These are phyloP conservation scores for Ogataea corticis DNA, from an alignment of 805 yeast genomes.

Conservation along the genomic window DNA sequence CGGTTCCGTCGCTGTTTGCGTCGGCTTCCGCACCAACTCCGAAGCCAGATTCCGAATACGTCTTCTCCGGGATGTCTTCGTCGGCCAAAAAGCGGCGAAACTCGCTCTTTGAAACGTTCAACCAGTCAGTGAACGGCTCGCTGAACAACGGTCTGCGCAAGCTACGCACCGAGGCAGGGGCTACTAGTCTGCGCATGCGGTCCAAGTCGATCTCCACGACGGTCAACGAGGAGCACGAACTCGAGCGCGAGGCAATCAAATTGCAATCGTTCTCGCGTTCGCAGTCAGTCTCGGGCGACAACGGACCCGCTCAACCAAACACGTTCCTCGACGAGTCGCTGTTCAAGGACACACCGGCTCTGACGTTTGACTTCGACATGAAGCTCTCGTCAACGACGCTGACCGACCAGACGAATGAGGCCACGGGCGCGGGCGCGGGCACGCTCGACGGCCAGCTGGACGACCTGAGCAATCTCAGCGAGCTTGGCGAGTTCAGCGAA, in stretches of 20 bases:
- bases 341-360: slow-evolving; percentile 7
- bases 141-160: slow-evolving; percentile 29
- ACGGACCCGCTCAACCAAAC: slow-evolving; percentile 9
- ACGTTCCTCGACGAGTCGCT: slow-evolving; percentile 15
- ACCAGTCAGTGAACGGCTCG: slow-evolving; percentile 27
- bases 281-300: slow-evolving; percentile 19
- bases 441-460: not conserved
- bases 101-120: slow-evolving; percentile 28
- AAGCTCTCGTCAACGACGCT: slow-evolving; percentile 5
- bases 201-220: slow-evolving; percentile 18
- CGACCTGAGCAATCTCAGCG: no score
- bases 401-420: not conserved
- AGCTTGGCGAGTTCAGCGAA: not conserved
- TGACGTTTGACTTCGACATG: slow-evolving; percentile 7
- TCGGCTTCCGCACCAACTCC: slow-evolving; percentile 29
- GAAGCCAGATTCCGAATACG: slow-evolving; percentile 11
- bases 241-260: slow-evolving; percentile 19
- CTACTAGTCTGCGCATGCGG: slow-evolving; percentile 9
- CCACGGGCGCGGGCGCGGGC: not conserved
- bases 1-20: slow-evolving; percentile 30
- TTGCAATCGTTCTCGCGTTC: slow-evolving; percentile 20
- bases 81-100: slow-evolving; percentile 20
- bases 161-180: slow-evolving; percentile 20
- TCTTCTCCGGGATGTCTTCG: slow-evolving; percentile 7
- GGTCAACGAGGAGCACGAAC: slow-evolving; percentile 14